A percentile compares a stretch with the other conserved stretches of the same genome.
phyloP scores from a whole-genome alignment of 2,329 filamentous ascomycete species.

The Penicillium brevicompactum region DNA sequence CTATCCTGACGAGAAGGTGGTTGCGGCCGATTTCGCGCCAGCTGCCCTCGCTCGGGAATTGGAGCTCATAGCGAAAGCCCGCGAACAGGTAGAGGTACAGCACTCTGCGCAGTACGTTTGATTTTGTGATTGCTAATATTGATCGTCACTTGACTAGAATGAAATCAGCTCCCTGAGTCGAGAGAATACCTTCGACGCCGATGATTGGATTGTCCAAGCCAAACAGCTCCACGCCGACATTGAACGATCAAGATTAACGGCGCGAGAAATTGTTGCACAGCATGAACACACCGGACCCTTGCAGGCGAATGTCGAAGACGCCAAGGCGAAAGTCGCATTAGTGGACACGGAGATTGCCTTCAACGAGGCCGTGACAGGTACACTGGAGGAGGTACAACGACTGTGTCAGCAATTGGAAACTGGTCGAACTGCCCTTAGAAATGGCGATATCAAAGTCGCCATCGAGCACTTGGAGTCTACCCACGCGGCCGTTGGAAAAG shows the following conservation, averaged over 20 bases:
- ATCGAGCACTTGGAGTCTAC: conserved; percentile 53
- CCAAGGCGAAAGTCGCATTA: conserved; percentile 56
- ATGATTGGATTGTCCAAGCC: conserved; percentile 82
- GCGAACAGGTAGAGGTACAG: conserved; percentile 56
- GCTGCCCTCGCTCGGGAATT: conserved; percentile 53
- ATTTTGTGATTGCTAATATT: conserved; percentile 3
- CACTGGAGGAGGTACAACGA: conserved; percentile 54
- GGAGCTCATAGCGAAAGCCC: conserved; percentile 53
- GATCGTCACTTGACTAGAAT: conserved; percentile 45
- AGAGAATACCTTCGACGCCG: conserved; percentile 75
- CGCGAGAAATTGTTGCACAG: conserved; percentile 77
- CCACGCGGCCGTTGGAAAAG: conserved; percentile 29
- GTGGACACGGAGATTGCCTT: conserved; percentile 63
- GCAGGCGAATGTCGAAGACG: conserved; percentile 65
- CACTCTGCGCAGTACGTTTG: background rate
- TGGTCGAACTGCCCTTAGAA: conserved; percentile 48
- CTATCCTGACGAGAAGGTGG: conserved; percentile 60
- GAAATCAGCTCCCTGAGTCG: conserved; percentile 77
- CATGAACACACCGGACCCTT: conserved; percentile 70
- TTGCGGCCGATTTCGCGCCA: conserved; percentile 55
- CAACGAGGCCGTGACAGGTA: conserved; percentile 55
- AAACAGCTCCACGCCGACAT: conserved; percentile 85
- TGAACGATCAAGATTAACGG: conserved; percentile 73
- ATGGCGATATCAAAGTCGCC: conserved; percentile 49
- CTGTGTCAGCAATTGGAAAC: conserved; percentile 53